Evolutionary conservation across 2,329 filamentous ascomycete genomes (phyloP), one percentile per base, ranked within the genome.

Genomic region (Niveomyces coronatus): DNA sequence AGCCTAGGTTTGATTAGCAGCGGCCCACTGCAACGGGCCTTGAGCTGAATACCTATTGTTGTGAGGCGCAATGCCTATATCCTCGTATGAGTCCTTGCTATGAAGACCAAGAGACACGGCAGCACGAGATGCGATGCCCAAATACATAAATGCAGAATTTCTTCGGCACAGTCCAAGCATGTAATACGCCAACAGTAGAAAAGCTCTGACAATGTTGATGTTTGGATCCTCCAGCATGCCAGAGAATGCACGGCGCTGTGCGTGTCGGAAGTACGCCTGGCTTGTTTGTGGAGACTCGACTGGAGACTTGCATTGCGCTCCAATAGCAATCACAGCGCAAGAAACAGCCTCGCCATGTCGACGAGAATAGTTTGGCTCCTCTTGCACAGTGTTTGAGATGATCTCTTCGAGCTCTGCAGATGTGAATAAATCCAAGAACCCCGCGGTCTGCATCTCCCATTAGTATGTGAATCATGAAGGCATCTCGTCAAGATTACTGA

Each of bases 71-170:
- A 43, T 41, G 5, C 39, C 41, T 24, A 51, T 44, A 9, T 50
- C 45, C 4, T 47, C 35, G 19, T 56, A 57, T 42, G 58, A 43
- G 47, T 56, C 43, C 39, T 51, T 37, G 51, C 56, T 55, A 36
- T 78, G 72, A 6, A 79, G 48, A 0, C 75, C 76, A 0, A 79
- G 48, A 0, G 72, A 70, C 4, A 70, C 67, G 0, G 75, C 74
- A 1, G 74, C 70, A 37, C 71, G 67, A 0, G 69, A 62, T 2
- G 75, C 74, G 8, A 79, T 67, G 0, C 74, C 74, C 3, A 79
- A 52, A 39, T 79, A 79, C 70, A 79, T 76, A 37, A 76, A 79
- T 0, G 74, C 74, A 0, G 74, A 64, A 40, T 77, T 77, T 8
- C 73, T 61, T 22, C 70, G 69, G 37, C 73, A 77, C 4, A 70